These are phyloP conservation scores for Alternaria sp. DNA, from an alignment of 2,329 filamentous ascomycete genomes.

Conservation along the genomic window DNA sequence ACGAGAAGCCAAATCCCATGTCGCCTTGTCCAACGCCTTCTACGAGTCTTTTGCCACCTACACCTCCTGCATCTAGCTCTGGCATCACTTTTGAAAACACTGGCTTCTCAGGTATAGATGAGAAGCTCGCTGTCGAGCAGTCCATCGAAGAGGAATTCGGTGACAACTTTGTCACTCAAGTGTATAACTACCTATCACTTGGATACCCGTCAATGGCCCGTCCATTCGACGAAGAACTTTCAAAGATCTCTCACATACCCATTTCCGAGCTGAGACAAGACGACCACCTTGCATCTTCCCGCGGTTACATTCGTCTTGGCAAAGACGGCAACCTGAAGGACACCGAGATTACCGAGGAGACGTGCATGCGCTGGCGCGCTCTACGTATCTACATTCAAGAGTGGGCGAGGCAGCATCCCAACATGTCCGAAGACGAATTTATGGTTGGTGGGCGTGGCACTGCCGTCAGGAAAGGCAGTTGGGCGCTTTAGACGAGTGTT, in stretches of 20 bases:
- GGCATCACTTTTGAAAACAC: constrained; percentile 26
- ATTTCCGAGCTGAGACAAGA: constrained; percentile 74
- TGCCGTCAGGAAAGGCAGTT: constrained; percentile 58
- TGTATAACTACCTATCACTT: constrained; percentile 95
- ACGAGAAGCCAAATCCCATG: constrained; percentile 54
- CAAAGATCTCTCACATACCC: constrained; percentile 77
- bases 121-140: constrained; percentile 55
- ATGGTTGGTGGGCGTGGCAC: constrained; percentile 50
- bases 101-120: constrained; percentile 53
- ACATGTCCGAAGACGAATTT: constrained; percentile 58
- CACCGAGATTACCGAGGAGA: constrained; percentile 58
- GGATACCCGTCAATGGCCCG: constrained; percentile 88
- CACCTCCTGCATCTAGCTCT: constrained; percentile 45
- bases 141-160: constrained; percentile 72
- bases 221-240: constrained; percentile 83
- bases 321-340: constrained; percentile 57
- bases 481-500: constrained; percentile 47
- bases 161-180: constrained; percentile 88
- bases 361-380: constrained; percentile 82
- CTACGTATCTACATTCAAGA: constrained; percentile 83
- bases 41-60: constrained; percentile 45
- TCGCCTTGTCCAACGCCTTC: constrained; percentile 49
- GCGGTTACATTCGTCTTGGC: constrained; percentile 74
- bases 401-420: constrained; percentile 88
- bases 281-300: constrained; percentile 69